Conservation (phyloP, 2,329 filamentous ascomycete genomes). For the Pseudodiploospora longispora region DNA sequence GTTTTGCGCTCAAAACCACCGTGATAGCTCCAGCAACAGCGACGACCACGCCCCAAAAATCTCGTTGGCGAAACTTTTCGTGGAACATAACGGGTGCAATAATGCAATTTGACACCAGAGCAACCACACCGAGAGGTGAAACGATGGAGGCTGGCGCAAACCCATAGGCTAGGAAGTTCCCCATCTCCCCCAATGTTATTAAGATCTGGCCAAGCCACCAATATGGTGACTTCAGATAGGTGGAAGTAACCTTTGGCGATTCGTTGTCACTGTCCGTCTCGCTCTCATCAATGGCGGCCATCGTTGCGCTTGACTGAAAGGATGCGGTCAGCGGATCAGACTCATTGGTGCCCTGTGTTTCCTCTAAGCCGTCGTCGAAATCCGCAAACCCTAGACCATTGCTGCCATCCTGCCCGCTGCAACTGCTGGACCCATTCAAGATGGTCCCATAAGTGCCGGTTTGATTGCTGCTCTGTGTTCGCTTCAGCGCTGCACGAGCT, state of each 20-base stretch:
- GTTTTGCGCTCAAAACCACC: slow-evolving; percentile 84
- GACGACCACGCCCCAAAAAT: slow-evolving; percentile 81
- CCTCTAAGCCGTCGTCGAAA: slow-evolving; percentile 4
- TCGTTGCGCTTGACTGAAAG: slow-evolving; percentile 31
- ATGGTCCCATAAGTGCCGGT: slow-evolving; percentile 28
- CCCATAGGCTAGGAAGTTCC: slow-evolving; percentile 95
- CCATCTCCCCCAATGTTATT: slow-evolving; percentile 87
- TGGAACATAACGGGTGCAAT: slow-evolving; percentile 93
- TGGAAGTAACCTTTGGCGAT: slow-evolving; percentile 41
- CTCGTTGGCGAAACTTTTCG: slow-evolving; percentile 75
- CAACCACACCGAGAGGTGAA: slow-evolving; percentile 92
- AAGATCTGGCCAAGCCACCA: slow-evolving; percentile 95
- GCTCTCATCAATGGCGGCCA: slow-evolving; percentile 8
- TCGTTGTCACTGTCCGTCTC: slow-evolving; percentile 13
- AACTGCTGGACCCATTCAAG: slow-evolving; percentile 15
- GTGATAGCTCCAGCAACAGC: slow-evolving; percentile 83
- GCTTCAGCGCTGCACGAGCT: slow-evolving; percentile 45
- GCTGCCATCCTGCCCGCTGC: slow-evolving; percentile 3
- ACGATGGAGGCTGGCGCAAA: slow-evolving; percentile 98
- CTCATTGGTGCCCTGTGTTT: slow-evolving; percentile 27
- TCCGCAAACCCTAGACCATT: background rate
- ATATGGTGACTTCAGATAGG: slow-evolving; percentile 83
- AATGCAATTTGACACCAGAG: slow-evolving; percentile 90
- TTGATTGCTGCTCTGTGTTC: slow-evolving; percentile 24
- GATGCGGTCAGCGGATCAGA: slow-evolving; percentile 45